Percentiles rank a stretch among this genome's conserved stretches.
Evolutionary conservation across 2,329 filamentous ascomycete species (phyloP).

Genomic region (Pseudocercospora cruenta): DNA sequence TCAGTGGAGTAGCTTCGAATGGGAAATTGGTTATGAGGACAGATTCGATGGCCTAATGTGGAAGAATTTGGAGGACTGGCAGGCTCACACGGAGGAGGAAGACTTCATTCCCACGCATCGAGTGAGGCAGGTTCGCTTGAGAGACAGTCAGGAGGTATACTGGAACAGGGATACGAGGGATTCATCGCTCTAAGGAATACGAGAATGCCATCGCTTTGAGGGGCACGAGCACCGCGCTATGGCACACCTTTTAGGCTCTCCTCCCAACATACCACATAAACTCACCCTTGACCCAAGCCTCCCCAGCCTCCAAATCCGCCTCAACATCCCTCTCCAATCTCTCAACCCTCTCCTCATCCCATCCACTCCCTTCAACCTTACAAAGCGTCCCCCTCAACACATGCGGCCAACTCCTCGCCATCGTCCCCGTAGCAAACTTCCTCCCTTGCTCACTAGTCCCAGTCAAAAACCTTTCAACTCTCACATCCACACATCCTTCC

Average conservation of each 20-base stretch:
- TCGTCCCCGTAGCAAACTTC: neutral
- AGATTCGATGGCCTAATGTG: slow-evolving; percentile 55
- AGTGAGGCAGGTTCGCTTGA: slow-evolving; percentile 55
- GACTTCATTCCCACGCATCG: slow-evolving; percentile 62
- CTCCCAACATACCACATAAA: neutral
- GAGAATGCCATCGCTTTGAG: too few relatives aligned
- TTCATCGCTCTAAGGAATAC: neutral
- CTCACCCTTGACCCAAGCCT: neutral
- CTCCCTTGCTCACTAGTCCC: neutral
- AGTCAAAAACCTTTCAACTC: neutral
- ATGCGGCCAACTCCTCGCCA: neutral
- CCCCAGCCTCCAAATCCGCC: neutral
- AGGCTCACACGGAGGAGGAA: slow-evolving; percentile 57
- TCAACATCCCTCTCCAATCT: neutral
- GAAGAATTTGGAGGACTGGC: slow-evolving; percentile 53
- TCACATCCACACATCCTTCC: neutral
- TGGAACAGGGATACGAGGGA: slow-evolving; percentile 52
- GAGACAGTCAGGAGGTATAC: slow-evolving; percentile 44
- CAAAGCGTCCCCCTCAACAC: neutral
- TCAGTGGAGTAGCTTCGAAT: slow-evolving; percentile 40
- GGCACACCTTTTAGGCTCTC: too few relatives aligned
- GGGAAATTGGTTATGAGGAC: slow-evolving; percentile 58
- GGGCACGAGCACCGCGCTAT: too few relatives aligned
- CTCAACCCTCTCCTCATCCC: neutral
- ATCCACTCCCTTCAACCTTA: neutral